Conservation (phyloP, 176 grass and related monocot genomes). For the Triticum dicoccoides region DNA sequence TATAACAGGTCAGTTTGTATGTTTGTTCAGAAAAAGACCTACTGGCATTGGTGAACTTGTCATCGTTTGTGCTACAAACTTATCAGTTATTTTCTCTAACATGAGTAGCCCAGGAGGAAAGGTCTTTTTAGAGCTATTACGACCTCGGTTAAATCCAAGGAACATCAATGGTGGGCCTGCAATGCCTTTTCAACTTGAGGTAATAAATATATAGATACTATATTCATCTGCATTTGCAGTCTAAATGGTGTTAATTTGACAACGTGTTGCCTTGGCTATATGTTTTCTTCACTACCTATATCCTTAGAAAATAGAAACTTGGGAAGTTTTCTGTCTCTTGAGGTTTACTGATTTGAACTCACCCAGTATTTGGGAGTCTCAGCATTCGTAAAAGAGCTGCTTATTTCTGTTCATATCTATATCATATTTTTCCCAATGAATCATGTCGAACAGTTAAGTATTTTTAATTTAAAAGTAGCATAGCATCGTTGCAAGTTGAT, state of each 20-base stretch:
- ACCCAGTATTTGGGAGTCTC: not conserved
- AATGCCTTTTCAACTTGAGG: slow-evolving; percentile 99
- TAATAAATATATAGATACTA: slow-evolving; percentile 33
- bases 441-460: not conserved
- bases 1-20: slow-evolving; percentile 76
- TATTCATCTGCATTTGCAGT: slow-evolving; percentile 17
- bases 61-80: not conserved
- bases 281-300: slow-evolving; percentile 8
- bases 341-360: slow-evolving; percentile 12
- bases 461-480: not conserved
- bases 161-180: slow-evolving; percentile 66
- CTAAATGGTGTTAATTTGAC: not conserved
- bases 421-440: slow-evolving; percentile 11
- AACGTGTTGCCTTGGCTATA: not conserved
- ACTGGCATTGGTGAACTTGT: not conserved
- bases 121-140: slow-evolving; percentile 66
- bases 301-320: slow-evolving; percentile 10
- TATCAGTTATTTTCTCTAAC: slow-evolving; percentile 20
- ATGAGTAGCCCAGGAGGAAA: slow-evolving; percentile 77
- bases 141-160: slow-evolving; percentile 89
- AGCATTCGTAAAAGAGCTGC: not conserved
- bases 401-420: slow-evolving; percentile 23
- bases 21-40: not conserved
- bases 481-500: not conserved
- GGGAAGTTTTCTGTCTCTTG: not conserved